A percentile compares a stretch with the other conserved stretches of the same genome.
These are phyloP conservation scores for Erodium maritimum DNA, from an alignment of 345 rosid genomes.

Conservation along the genomic window DNA sequence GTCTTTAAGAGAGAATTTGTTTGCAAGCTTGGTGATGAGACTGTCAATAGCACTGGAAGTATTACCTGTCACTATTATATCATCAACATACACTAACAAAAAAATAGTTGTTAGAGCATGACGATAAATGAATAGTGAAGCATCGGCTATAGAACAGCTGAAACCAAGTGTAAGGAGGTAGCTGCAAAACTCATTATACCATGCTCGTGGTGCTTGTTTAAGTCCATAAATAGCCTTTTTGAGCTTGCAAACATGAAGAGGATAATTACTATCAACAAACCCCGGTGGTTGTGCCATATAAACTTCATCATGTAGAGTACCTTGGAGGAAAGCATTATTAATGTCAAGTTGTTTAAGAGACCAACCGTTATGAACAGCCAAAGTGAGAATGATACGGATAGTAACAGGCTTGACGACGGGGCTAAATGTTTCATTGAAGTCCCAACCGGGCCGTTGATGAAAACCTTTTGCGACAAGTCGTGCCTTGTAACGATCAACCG, in stretches of 20 bases:
- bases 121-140: neutral
- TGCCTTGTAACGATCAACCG: neutral
- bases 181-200: neutral
- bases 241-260: neutral
- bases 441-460: neutral
- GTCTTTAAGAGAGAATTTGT: no score
- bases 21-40: no score
- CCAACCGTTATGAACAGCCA: neutral
- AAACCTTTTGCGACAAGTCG: conserved; percentile 3
- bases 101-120: no score
- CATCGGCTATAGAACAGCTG: neutral
- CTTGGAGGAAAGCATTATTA: conserved; percentile 3
- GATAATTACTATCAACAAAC: neutral
- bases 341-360: neutral
- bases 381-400: neutral
- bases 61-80: neutral
- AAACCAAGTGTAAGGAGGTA: neutral
- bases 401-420: neutral
- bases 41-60: no score
- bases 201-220: neutral
- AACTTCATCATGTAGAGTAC: neutral
- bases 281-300: neutral
- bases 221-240: neutral
- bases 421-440: conserved; percentile 4
- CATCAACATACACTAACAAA: no score